Conservation (phyloP, 2,329 filamentous ascomycete species). For the Cercospora sp. region DNA sequence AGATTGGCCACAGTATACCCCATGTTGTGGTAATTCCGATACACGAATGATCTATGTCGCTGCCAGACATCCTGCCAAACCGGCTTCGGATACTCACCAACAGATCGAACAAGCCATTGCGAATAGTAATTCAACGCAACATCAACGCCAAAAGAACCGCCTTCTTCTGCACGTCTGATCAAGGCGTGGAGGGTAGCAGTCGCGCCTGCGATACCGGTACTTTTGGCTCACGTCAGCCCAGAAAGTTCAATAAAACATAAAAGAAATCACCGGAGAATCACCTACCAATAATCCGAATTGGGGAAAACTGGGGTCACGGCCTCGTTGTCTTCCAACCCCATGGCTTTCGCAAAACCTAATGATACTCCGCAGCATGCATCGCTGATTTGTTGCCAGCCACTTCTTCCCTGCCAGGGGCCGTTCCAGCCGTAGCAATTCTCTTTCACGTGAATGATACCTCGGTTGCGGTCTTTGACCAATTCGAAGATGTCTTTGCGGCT, state of each 20-base stretch:
- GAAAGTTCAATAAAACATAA: not conserved
- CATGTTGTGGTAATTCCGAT: conserved; percentile 56
- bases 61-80: conserved; percentile 54
- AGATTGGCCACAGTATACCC: conserved; percentile 44
- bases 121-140: conserved; percentile 33
- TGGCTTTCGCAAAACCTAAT: conserved; percentile 20
- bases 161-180: conserved; percentile 30
- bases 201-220: conserved; percentile 30
- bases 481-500: conserved; percentile 46
- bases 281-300: conserved; percentile 31
- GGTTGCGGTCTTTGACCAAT: conserved; percentile 43
- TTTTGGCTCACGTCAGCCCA: conserved; percentile 10
- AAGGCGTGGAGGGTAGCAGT: conserved; percentile 30
- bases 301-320: conserved; percentile 32
- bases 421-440: conserved; percentile 59
- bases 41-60: conserved; percentile 50
- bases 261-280: not conserved
- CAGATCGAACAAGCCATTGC: conserved; percentile 34
- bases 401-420: conserved; percentile 50
- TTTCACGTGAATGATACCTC: conserved; percentile 51
- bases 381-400: conserved; percentile 57
- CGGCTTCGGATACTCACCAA: conserved; percentile 30
- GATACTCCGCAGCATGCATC: conserved; percentile 42
- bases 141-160: conserved; percentile 32
- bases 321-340: conserved; percentile 22